Evolutionary conservation across 140 eudicot species (phyloP).

Genomic region (Flaveria floridana): DNA sequence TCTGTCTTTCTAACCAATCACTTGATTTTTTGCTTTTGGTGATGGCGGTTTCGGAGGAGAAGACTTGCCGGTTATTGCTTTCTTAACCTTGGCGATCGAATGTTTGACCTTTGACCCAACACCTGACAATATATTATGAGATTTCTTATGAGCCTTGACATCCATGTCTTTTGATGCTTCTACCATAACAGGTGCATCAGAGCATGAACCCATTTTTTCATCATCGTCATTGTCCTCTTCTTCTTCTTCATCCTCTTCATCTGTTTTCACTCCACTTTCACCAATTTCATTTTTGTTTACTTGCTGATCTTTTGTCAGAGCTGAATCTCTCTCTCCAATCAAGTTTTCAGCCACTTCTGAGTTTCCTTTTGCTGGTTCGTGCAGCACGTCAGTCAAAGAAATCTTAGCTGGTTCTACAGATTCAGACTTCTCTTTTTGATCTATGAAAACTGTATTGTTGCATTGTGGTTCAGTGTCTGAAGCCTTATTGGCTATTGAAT

Average conservation of each 20-base stretch:
- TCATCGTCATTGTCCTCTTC: slow-evolving; percentile 44
- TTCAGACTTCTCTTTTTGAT: slow-evolving; percentile 33
- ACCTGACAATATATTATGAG: slow-evolving; percentile 69
- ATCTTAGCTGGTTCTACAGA: slow-evolving; percentile 24
- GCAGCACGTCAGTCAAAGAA: slow-evolving; percentile 18
- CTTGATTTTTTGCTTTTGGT: slow-evolving; percentile 37
- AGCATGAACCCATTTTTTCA: slow-evolving; percentile 33
- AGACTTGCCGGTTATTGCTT: slow-evolving; percentile 69
- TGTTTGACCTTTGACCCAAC: slow-evolving; percentile 81
- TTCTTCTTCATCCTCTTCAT: slow-evolving; percentile 43
- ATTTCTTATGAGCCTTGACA: slow-evolving; percentile 56
- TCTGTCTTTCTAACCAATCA: slow-evolving; percentile 22
- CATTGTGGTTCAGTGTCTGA: slow-evolving; percentile 32
- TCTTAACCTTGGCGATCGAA: slow-evolving; percentile 75
- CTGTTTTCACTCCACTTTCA: slow-evolving; percentile 34
- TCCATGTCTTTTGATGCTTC: slow-evolving; percentile 60
- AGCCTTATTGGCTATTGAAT: slow-evolving; percentile 15
- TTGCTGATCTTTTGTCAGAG: slow-evolving; percentile 25
- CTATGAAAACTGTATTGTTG: slow-evolving; percentile 23
- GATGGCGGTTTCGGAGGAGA: slow-evolving; percentile 57
- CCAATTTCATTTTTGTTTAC: slow-evolving; percentile 33
- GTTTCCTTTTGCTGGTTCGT: slow-evolving; percentile 31
- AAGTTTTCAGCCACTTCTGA: slow-evolving; percentile 24
- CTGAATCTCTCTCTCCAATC: slow-evolving; percentile 23
- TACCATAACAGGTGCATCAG: slow-evolving; percentile 59